A percentile compares a stretch with the other conserved stretches of the same genome.
Evolutionary conservation across 2,329 filamentous ascomycete genomes (phyloP).

Genomic region (Xylaria sp.): DNA sequence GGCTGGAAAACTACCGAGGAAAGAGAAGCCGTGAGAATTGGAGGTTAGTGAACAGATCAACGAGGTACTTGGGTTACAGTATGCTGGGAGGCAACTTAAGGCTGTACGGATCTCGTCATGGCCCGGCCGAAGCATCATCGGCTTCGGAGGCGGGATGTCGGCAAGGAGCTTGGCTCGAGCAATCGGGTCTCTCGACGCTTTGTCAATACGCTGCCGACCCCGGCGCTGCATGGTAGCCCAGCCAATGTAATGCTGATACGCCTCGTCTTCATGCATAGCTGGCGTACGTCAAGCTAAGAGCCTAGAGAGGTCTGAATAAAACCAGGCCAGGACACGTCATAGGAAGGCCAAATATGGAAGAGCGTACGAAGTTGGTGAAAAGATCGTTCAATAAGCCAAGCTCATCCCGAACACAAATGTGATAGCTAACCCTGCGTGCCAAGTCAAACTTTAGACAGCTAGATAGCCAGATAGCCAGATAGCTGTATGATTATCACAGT

Average conservation of each 20-base stretch:
- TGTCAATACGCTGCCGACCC: conserved; percentile 37
- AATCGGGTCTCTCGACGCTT: conserved; percentile 40
- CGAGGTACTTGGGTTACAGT: conserved; percentile 21
- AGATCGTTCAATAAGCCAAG: conserved; percentile 2
- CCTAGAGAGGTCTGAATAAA: not conserved
- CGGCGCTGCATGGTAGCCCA: conserved; percentile 37
- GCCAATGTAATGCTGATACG: conserved; percentile 20
- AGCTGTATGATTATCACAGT: conserved; percentile 6
- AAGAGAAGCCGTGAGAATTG: conserved; percentile 39
- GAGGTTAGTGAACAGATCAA: too few species aligned
- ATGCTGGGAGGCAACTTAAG: conserved; percentile 39
- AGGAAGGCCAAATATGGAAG: not conserved
- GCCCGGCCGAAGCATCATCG: conserved; percentile 34
- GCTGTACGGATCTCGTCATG: conserved; percentile 38
- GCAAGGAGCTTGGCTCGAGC: conserved; percentile 37
- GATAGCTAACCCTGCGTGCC: not conserved
- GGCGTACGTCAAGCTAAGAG: conserved; percentile 7
- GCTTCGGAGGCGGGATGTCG: conserved; percentile 39
- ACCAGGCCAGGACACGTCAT: not conserved
- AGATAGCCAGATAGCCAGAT: not conserved
- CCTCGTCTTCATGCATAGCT: conserved; percentile 14
- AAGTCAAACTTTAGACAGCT: not conserved
- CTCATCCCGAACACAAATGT: not conserved
- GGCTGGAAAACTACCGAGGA: conserved; percentile 47
- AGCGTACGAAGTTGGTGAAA: not conserved